phyloP scores from a whole-genome alignment of 495 filamentous ascomycete genomes.

The Neurospora sp. region DNA sequence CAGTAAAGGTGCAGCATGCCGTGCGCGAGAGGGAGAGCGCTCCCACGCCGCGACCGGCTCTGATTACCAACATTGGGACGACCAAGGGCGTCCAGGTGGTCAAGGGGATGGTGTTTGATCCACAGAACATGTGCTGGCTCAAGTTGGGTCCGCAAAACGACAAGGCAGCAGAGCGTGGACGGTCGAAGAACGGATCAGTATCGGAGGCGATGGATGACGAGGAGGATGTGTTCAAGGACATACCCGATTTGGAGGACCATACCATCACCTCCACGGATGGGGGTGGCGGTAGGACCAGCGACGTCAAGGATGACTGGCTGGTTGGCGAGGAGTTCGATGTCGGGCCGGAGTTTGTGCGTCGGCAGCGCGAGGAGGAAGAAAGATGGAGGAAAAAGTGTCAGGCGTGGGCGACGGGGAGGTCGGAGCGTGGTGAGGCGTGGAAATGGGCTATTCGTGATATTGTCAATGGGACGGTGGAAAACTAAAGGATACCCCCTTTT shows the following conservation, averaged over 20 bases:
- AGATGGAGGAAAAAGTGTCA: slow-evolving; percentile 78
- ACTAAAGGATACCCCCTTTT: slow-evolving; percentile 1
- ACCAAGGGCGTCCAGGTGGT: slow-evolving; percentile 77
- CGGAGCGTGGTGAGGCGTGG: slow-evolving; percentile 32
- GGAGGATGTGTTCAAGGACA: slow-evolving; percentile 46
- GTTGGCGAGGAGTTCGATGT: slow-evolving; percentile 97
- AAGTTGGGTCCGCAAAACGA: slow-evolving; percentile 46
- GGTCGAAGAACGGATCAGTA: slow-evolving; percentile 12
- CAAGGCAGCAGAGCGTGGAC: background rate
- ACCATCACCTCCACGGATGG: slow-evolving; percentile 29
- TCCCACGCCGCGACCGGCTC: slow-evolving; percentile 66
- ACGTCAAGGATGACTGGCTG: slow-evolving; percentile 65
- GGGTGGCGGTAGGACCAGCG: slow-evolving; percentile 32
- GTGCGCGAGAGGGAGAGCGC: slow-evolving; percentile 42
- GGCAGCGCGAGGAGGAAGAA: slow-evolving; percentile 84
- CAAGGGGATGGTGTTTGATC: slow-evolving; percentile 95
- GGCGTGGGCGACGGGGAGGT: slow-evolving; percentile 51
- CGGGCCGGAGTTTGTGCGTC: slow-evolving; percentile 82
- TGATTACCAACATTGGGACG: slow-evolving; percentile 79
- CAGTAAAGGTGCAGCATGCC: slow-evolving; percentile 31
- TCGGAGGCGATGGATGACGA: slow-evolving; percentile 56
- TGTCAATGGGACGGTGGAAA: slow-evolving; percentile 22
- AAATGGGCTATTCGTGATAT: slow-evolving; percentile 41
- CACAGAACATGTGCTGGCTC: slow-evolving; percentile 90
- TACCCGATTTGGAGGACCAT: slow-evolving; percentile 43